A percentile compares a stretch with the other conserved stretches of the same genome.
Evolutionary conservation across 2,329 filamentous ascomycete species (phyloP).

Genomic region (Penicillium sp.): DNA sequence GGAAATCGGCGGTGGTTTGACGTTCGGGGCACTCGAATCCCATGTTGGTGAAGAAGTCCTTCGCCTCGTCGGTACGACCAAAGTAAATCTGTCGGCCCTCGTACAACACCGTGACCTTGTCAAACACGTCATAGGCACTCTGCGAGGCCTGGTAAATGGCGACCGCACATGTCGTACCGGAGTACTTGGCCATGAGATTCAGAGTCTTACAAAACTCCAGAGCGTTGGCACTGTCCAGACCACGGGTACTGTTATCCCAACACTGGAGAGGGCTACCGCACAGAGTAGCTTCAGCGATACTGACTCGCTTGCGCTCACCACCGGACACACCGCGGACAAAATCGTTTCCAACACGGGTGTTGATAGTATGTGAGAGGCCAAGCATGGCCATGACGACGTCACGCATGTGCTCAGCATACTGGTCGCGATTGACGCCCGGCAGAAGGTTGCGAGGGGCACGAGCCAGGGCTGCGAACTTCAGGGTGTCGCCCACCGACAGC

Average conservation of each 20-base stretch:
- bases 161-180: conserved; percentile 52
- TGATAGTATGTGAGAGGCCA: conserved; percentile 51
- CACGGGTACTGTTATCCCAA: conserved; percentile 52
- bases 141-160: conserved; percentile 56
- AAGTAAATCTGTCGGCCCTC: conserved; percentile 77
- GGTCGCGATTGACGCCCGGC: conserved; percentile 42
- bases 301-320: conserved; percentile 61
- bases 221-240: conserved; percentile 55
- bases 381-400: conserved; percentile 48
- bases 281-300: conserved; percentile 55
- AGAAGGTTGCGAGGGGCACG: conserved; percentile 48
- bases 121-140: conserved; percentile 59
- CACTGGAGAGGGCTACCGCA: conserved; percentile 48
- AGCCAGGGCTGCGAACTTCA: conserved; percentile 72
- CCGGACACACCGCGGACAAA: conserved; percentile 62
- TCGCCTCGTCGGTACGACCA: conserved; percentile 60
- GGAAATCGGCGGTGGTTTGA: conserved; percentile 69
- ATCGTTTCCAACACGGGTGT: conserved; percentile 52
- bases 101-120: conserved; percentile 70
- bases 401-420: conserved; percentile 45
- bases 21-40: conserved; percentile 68
- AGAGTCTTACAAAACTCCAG: conserved; percentile 57
- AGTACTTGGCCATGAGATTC: conserved; percentile 50
- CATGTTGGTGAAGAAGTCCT: conserved; percentile 64
- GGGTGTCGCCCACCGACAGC: conserved; percentile 73